phyloP scores from a whole-genome alignment of 768 basidiomycete genomes.

The Kwoniella sp. region DNA sequence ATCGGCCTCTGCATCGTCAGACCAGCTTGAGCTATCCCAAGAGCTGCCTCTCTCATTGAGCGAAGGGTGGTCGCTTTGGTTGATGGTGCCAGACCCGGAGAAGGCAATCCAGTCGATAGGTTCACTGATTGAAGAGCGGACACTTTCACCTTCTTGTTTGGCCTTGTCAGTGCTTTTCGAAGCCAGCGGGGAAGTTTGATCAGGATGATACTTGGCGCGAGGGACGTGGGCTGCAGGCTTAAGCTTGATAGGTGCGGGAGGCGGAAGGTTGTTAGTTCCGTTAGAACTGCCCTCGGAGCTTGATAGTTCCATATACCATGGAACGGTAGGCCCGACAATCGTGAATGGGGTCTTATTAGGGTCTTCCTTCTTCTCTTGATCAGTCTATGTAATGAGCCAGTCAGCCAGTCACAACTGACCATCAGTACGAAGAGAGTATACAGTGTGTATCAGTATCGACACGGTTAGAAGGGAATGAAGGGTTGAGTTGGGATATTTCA shows the following conservation, averaged over 20 bases:
- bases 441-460: background rate
- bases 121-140: background rate
- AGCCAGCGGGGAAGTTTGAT: background rate
- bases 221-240: no score
- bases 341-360: constrained; percentile 8
- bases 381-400: background rate
- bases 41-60: background rate
- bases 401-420: background rate
- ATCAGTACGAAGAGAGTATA: no score
- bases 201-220: background rate
- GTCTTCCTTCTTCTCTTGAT: background rate
- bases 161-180: background rate
- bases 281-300: constrained; percentile 14
- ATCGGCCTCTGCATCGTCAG: background rate
- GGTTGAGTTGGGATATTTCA: background rate
- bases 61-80: background rate
- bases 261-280: background rate
- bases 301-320: constrained; percentile 24
- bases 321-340: constrained; percentile 24
- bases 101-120: constrained; percentile 23
- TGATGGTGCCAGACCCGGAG: constrained; percentile 1
- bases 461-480: background rate
- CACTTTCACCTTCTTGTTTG: background rate
- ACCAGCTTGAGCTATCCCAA: constrained; percentile 5
- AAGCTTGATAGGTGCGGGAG: background rate